Base-by-base conservation (phyloP, 768 basidiomycete genomes). In the Naganishia randhawae region DNA sequence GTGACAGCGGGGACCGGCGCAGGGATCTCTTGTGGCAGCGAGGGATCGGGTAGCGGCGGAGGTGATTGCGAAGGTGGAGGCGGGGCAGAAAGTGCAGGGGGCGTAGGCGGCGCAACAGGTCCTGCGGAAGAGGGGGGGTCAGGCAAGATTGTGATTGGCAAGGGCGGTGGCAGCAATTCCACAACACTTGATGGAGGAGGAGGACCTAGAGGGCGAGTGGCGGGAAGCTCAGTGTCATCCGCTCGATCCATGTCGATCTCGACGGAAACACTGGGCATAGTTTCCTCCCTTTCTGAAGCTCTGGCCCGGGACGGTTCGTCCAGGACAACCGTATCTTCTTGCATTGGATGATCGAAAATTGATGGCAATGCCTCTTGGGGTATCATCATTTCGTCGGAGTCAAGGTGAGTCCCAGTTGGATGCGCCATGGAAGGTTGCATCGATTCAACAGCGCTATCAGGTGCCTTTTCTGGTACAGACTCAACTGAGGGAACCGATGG, bases 11-110 rank as follows among this genome's bases (percentile, higher is more conserved):
- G 19, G 17, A 13, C 7, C 54, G n/a, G 33, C n/a, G 19, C n/a
- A 22, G 54, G 54, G 9, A 37, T 31, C 33, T 33, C 54, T 37
- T 55, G 9, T 2, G 14, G 33, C 33, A 55, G 33, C 31, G 33
- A 55, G 3, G 54, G 37, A 11, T 55, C 54, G 5, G 54, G 54
- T 10, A 55, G 54, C n/a, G 54, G 54, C 22, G 54, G 57, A 4
- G 57, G 57, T 39, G 57, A 61, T 6, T 25, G 5, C 2, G 57
- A 41, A 14, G 57, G 54, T 33, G 35, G 54, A 33, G 54, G 32
- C 2, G 54, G 53, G n/a, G 14, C 25, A 5, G 50, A 11, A 51
- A 31, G 50, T 51, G n/a, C 22, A 19, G 27, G 53, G 14, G 53
- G 53, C 53, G 32, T 32, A 31, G 27, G 53, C 16, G 53, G 53